These are phyloP conservation scores for Calophaca sinica DNA, from an alignment of 306 rosid genomes.

Conservation along the genomic window DNA sequence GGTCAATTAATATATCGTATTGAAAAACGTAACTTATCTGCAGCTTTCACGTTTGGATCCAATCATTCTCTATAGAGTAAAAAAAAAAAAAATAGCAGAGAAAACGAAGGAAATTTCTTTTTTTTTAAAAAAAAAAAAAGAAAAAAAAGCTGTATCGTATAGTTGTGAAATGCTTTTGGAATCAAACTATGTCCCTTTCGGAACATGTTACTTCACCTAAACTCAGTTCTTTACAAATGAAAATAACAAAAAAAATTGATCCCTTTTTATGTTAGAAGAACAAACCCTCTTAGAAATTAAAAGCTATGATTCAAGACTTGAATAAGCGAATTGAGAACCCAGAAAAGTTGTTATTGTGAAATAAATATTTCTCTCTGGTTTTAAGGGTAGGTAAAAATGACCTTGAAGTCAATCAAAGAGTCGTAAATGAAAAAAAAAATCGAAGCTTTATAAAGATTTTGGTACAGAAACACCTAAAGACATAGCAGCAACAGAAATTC, in stretches of 20 bases:
- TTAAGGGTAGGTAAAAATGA: not conserved
- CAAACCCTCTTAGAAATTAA: not conserved
- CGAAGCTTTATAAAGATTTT: not conserved
- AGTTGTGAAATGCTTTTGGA: conserved; percentile 21
- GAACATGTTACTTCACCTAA: conserved; percentile 35
- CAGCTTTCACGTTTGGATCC: conserved; percentile 56
- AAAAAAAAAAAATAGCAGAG: not conserved
- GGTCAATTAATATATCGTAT: not conserved
- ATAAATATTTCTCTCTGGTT: not conserved
- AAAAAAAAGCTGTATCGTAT: not conserved
- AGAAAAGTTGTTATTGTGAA: not conserved
- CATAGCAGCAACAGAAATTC: not conserved
- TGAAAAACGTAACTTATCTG: conserved; percentile 42
- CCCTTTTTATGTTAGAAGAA: not conserved
- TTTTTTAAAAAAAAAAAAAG: not conserved
- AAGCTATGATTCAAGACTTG: not conserved
- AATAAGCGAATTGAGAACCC: not conserved
- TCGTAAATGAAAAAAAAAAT: not conserved
- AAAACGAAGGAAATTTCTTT: conserved; percentile 12
- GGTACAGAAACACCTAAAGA: not conserved
- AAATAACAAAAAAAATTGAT: not conserved
- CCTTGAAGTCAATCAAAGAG: not conserved
- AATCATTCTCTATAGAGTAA: not conserved
- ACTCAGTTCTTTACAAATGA: not conserved
- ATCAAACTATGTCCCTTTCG: conserved; percentile 39